These are phyloP conservation scores for Pseudonitzschia pungens DNA, from an alignment of 108 stramenopile species.

Conservation along the genomic window DNA sequence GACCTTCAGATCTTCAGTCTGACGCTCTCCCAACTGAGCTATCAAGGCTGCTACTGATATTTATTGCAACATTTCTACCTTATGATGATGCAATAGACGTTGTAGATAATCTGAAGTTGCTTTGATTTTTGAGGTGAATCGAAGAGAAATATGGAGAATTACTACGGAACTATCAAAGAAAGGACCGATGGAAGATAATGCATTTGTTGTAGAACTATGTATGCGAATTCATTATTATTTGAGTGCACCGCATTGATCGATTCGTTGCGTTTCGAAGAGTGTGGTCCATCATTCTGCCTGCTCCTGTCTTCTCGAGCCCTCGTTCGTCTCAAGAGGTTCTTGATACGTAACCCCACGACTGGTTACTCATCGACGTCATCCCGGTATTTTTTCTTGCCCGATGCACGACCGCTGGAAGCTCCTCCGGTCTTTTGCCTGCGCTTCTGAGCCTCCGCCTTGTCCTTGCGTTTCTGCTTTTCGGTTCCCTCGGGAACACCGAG, in stretches of 20 bases:
- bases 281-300: not conserved
- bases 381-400: slow-evolving; percentile 67
- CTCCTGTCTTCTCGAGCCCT: not conserved
- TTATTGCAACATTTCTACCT: too few relatives aligned
- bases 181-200: too few relatives aligned
- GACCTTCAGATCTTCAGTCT: too few relatives aligned
- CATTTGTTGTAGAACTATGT: too few relatives aligned
- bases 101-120: too few relatives aligned
- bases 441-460: slow-evolving; percentile 60
- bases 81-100: too few relatives aligned
- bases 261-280: not conserved
- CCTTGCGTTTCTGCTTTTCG: slow-evolving; percentile 75
- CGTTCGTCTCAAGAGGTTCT: not conserved
- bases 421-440: slow-evolving; percentile 36
- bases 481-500: slow-evolving; percentile 77
- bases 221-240: not conserved
- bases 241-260: not conserved
- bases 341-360: not conserved
- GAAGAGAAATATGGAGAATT: too few relatives aligned
- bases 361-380: slow-evolving; percentile 64
- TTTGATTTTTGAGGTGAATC: too few relatives aligned
- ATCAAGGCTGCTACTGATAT: slow-evolving; percentile 5
- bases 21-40: not conserved
- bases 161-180: too few relatives aligned
- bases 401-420: slow-evolving; percentile 25